Base-by-base conservation (phyloP, 2,329 filamentous ascomycete species). In the Nigrospora oryzae region DNA sequence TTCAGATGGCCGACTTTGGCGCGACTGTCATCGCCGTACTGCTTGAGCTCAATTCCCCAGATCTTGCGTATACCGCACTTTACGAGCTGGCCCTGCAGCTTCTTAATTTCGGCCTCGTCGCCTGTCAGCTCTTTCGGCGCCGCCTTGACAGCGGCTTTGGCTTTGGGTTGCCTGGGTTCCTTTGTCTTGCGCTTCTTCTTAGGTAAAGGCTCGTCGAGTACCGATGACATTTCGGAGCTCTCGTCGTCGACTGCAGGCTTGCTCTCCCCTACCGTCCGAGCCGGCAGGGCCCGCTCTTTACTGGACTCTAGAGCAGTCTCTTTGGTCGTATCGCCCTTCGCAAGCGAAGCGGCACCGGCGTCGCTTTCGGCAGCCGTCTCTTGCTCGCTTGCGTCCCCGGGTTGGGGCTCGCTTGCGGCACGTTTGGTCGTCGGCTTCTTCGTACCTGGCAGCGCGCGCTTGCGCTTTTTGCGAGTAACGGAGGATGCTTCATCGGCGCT, bases 11-110 rank as follows among this genome's bases (percentile, higher is more conserved):
- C 74, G 49, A 96, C 87, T 70, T 95, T 96, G 41, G 80, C 87
- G 49, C 81, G 84, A 4, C 75, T 61, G 19, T 90, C 86, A 45
- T 83, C 77, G 1, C 75, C 76, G 56, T 79, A 89, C 44, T 81
- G 71, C 61, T 87, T 87, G 28, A 98, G 74, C 64, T 96, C 89
- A 51, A 84, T 81, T 41, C 77, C 79, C 91, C 93, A 98, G 49
- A 96, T 78, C 61, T 96, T 97, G 43, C 89, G 84, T 45, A 96
- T 80, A 30, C 91, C 91, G 57, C 91, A 98, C 64, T 96, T 95
- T 38, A 84, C 68, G 7, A 98, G 76, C 64, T 91, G 89, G 10
- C 81, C 79, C 66, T 97, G 91, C 4, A 97, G 72, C 40, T 83
- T 85, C 64, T 95, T 97, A 60, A 96, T 85, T 61, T 95, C 86